Percentiles rank a stretch among this genome's conserved stretches.
Evolutionary conservation across 2,329 filamentous ascomycete genomes (phyloP).

Genomic region (Diaporthe sp.): DNA sequence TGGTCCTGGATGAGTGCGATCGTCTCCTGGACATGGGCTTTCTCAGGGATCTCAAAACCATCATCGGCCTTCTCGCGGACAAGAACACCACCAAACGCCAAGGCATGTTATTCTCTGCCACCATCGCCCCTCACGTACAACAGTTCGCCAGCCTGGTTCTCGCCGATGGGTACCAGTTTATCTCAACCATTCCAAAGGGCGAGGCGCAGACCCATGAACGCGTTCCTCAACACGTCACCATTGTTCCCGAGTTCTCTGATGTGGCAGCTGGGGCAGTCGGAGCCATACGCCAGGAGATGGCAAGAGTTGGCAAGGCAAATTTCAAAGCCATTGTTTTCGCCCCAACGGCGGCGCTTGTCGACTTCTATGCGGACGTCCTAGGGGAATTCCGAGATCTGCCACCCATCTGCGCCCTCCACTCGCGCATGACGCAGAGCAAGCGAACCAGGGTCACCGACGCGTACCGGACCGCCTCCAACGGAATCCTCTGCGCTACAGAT

Average conservation of each 20-base stretch:
- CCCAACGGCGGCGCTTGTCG: conserved; percentile 66
- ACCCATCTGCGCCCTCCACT: conserved; percentile 58
- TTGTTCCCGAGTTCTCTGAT: conserved; percentile 76
- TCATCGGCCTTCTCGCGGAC: conserved; percentile 76
- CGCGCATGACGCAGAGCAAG: conserved; percentile 60
- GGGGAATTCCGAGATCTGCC: conserved; percentile 52
- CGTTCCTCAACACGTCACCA: conserved; percentile 78
- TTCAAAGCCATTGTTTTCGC: conserved; percentile 92
- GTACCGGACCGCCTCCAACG: conserved; percentile 62
- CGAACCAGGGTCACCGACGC: conserved; percentile 69
- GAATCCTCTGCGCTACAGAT: conserved; percentile 75
- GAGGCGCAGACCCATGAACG: conserved; percentile 81
- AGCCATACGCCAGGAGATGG: conserved; percentile 60
- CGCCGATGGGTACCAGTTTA: conserved; percentile 78
- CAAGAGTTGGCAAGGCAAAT: conserved; percentile 48
- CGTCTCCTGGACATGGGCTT: conserved; percentile 92
- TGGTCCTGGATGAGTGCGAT: conserved; percentile 94
- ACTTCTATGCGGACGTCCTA: conserved; percentile 61
- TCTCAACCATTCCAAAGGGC: conserved; percentile 81
- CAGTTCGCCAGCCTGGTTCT: conserved; percentile 77
- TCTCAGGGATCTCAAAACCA: conserved; percentile 80
- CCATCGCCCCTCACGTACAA: conserved; percentile 82
- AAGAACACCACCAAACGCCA: conserved; percentile 68
- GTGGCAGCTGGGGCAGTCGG: conserved; percentile 69
- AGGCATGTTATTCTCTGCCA: conserved; percentile 88